A percentile compares a stretch with the other conserved stretches of the same genome.
Conservation (phyloP, 768 basidiomycete genomes). For the Fistulinella prunicolor region DNA sequence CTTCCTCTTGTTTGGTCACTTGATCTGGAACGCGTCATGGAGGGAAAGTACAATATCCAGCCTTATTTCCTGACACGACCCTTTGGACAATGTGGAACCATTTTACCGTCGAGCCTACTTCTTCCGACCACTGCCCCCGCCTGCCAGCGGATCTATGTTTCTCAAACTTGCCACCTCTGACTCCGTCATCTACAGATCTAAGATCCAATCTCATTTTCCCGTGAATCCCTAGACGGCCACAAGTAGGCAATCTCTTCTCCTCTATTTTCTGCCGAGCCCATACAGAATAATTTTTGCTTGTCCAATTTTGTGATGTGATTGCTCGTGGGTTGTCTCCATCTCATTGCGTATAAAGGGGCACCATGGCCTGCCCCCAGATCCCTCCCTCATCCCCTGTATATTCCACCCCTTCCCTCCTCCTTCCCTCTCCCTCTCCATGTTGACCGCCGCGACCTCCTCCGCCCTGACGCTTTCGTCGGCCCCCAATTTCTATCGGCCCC, state of each 20-base stretch:
- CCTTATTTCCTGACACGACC: constrained; percentile 4
- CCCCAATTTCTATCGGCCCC: constrained; percentile 33
- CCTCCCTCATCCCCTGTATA: constrained; percentile 14
- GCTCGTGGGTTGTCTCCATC: constrained; percentile 23
- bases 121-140: constrained; percentile 22
- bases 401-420: constrained; percentile 3
- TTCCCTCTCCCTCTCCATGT: constrained; percentile 15
- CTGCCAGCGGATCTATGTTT: constrained; percentile 31
- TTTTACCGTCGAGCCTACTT: constrained; percentile 16
- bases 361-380: constrained; percentile 3
- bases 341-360: constrained; percentile 32
- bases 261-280: constrained; percentile 31
- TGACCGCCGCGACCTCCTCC: constrained; percentile 32
- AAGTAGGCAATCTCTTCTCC: constrained; percentile 31
- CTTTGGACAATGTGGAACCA: constrained; percentile 13
- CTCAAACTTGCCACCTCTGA: constrained; percentile 26
- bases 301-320: constrained; percentile 19
- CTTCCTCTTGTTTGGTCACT: constrained; percentile 3
- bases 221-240: constrained; percentile 33
- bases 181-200: constrained; percentile 32
- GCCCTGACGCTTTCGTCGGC: constrained; percentile 30
- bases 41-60: not conserved
- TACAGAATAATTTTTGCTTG: constrained; percentile 28
- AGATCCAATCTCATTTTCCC: constrained; percentile 31
- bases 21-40: not conserved